These are phyloP conservation scores for Ophiostoma triangulosporum DNA, from an alignment of 2,329 filamentous ascomycete species.

Conservation along the genomic window DNA sequence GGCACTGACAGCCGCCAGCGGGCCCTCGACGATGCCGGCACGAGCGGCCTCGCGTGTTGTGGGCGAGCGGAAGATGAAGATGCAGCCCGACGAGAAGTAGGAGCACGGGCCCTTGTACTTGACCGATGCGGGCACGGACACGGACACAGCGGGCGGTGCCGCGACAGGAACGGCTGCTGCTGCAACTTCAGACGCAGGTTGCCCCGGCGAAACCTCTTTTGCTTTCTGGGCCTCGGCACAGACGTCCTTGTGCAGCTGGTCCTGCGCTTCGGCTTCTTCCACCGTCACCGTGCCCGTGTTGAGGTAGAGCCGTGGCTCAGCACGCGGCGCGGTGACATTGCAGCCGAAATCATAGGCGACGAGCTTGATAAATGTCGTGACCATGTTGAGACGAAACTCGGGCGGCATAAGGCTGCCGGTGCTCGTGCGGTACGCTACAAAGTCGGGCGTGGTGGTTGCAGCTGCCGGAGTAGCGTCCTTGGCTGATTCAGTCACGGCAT, in stretches of 20 bases:
- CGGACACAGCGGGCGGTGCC: neutral
- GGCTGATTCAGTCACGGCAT: neutral
- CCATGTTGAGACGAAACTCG: constrained; percentile 42
- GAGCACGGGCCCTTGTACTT: constrained; percentile 23
- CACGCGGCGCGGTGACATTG: constrained; percentile 41
- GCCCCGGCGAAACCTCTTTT: neutral
- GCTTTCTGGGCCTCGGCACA: neutral
- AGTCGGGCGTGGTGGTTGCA: neutral
- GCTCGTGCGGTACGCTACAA: constrained; percentile 28
- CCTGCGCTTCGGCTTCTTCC: neutral
- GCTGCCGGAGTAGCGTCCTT: neutral
- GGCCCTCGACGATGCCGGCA: constrained; percentile 46
- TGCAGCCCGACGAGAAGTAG: constrained; percentile 44
- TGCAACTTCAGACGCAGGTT: neutral
- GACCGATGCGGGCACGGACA: neutral
- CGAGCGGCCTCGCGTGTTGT: constrained; percentile 46
- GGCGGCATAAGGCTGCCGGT: constrained; percentile 42
- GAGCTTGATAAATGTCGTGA: constrained; percentile 48
- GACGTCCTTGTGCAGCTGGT: neutral
- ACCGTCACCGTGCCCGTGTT: constrained; percentile 14
- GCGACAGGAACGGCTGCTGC: neutral
- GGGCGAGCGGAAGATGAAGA: constrained; percentile 47
- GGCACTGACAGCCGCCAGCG: constrained; percentile 45
- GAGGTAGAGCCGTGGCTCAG: constrained; percentile 46
- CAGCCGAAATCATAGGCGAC: constrained; percentile 54